Conservation (phyloP, 768 basidiomycete genomes). For the Epithele typhae region DNA sequence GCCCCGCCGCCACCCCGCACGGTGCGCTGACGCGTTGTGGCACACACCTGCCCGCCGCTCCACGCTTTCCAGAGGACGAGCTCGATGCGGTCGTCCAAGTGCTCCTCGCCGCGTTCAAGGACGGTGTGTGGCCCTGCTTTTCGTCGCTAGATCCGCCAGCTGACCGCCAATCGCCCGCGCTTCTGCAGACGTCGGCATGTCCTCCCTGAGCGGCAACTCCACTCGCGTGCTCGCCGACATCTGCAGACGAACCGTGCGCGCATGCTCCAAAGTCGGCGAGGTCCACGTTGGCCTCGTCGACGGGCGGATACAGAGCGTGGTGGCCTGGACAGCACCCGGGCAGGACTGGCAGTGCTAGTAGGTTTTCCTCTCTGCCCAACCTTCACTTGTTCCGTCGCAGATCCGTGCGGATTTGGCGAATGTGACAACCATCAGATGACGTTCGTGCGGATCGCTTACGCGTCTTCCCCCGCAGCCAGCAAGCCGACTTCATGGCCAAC, state of each 20-base stretch:
- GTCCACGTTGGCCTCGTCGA: slow-evolving; percentile 8
- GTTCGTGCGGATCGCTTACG: neutral
- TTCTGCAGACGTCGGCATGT: slow-evolving; percentile 10
- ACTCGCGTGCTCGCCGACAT: slow-evolving; percentile 5
- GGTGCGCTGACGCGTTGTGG: neutral
- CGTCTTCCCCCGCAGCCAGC: slow-evolving; percentile 2
- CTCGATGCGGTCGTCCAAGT: slow-evolving; percentile 16
- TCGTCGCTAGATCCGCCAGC: no score
- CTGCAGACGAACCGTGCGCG: slow-evolving; percentile 5
- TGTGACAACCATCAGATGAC: no score
- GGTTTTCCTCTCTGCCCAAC: neutral
- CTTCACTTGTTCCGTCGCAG: no score
- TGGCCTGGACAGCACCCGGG: slow-evolving; percentile 6
- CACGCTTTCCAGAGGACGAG: slow-evolving; percentile 12
- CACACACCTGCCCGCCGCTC: neutral
- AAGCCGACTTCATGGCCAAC: slow-evolving; percentile 6
- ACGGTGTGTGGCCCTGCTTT: slow-evolving; percentile 11
- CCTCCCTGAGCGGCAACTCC: slow-evolving; percentile 11
- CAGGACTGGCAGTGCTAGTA: slow-evolving; percentile 16
- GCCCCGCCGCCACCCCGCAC: neutral
- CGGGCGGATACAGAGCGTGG: slow-evolving; percentile 8
- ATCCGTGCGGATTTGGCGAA: no score
- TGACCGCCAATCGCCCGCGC: neutral
- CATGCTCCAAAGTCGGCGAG: slow-evolving; percentile 6
- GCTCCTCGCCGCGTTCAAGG: slow-evolving; percentile 15